These are phyloP conservation scores for Phytophthora idaei DNA, from an alignment of 352 stramenopile species.

Conservation along the genomic window DNA sequence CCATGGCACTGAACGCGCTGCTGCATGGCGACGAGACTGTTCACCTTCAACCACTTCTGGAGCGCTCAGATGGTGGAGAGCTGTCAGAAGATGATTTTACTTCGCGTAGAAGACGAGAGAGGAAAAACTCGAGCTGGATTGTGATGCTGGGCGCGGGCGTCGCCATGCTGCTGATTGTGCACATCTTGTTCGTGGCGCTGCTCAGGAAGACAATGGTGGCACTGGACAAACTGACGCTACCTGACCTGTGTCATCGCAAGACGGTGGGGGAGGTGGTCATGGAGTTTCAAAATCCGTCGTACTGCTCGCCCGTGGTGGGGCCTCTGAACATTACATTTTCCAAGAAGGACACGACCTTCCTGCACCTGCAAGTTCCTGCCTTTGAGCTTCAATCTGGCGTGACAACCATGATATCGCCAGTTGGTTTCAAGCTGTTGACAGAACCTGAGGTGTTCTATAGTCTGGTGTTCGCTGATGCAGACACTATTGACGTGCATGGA, in stretches of 20 bases:
- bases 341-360: slow-evolving; percentile 58
- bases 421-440: slow-evolving; percentile 55
- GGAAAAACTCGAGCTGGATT: slow-evolving; percentile 24
- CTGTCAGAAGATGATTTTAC: neutral
- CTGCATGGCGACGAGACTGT: slow-evolving; percentile 4
- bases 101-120: neutral
- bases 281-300: slow-evolving; percentile 77
- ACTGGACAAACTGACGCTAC: slow-evolving; percentile 64
- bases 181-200: slow-evolving; percentile 68
- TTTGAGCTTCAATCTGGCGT: slow-evolving; percentile 62
- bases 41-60: slow-evolving; percentile 36
- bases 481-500: slow-evolving; percentile 52
- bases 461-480: slow-evolving; percentile 51
- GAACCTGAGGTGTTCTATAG: slow-evolving; percentile 52
- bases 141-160: slow-evolving; percentile 29
- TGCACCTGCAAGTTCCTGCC: slow-evolving; percentile 50
- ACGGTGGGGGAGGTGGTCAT: slow-evolving; percentile 60
- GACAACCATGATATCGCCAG: slow-evolving; percentile 52
- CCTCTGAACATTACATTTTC: slow-evolving; percentile 57
- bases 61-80: neutral
- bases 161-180: slow-evolving; percentile 52
- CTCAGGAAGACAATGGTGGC: slow-evolving; percentile 65
- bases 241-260: slow-evolving; percentile 68
- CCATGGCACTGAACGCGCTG: slow-evolving; percentile 3
- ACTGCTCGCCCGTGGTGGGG: slow-evolving; percentile 67